phyloP scores from a whole-genome alignment of 225 moss, liverwort and hornwort genomes.

The Polytrichum commune region DNA sequence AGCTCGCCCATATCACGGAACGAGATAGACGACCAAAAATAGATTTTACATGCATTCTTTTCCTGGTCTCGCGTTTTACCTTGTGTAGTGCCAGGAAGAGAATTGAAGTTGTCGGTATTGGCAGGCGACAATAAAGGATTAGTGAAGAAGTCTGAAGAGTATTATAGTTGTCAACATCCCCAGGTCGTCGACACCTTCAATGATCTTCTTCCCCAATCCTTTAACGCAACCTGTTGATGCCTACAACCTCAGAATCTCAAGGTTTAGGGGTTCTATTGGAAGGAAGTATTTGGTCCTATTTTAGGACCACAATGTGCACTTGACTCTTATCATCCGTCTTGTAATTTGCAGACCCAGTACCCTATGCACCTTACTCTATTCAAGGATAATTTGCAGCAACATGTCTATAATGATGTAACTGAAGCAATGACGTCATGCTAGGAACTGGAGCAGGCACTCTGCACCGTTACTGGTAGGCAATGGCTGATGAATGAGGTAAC shows the following conservation, averaged over 20 bases:
- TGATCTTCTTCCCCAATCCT: too few species aligned
- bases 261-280: too few species aligned
- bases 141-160: too few species aligned
- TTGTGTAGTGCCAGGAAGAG: background rate
- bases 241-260: too few species aligned
- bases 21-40: background rate
- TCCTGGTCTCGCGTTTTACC: background rate
- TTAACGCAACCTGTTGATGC: too few species aligned
- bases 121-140: too few species aligned
- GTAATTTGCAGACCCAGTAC: constrained; percentile 52
- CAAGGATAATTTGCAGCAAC: constrained; percentile 53
- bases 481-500: background rate
- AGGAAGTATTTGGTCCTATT: too few species aligned
- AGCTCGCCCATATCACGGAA: constrained; percentile 78
- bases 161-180: too few species aligned
- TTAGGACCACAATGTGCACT: too few species aligned
- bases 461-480: constrained; percentile 47
- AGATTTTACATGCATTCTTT: background rate
- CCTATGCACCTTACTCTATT: constrained; percentile 52
- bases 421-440: constrained; percentile 64
- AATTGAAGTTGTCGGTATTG: background rate
- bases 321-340: too few species aligned
- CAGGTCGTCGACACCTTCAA: too few species aligned
- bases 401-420: constrained; percentile 60
- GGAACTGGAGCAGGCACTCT: constrained; percentile 61